Conservation (phyloP, 495 filamentous ascomycete genomes). For the Xylaria palmicola region DNA sequence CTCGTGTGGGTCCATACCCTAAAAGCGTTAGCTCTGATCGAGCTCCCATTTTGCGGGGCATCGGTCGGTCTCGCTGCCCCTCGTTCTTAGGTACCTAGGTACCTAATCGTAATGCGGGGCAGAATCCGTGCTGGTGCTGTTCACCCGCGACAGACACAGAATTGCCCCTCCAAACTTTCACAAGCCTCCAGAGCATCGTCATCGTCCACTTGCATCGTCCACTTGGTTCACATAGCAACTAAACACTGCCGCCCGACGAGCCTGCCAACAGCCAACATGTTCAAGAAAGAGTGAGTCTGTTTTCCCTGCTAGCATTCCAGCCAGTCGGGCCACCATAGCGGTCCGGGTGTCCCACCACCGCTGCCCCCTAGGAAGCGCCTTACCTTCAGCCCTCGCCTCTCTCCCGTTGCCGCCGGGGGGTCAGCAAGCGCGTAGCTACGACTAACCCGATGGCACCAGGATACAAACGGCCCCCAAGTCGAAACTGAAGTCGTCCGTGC, state of each 20-base stretch:
- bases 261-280: constrained; percentile 66
- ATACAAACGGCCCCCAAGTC: constrained; percentile 77
- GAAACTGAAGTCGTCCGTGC: constrained; percentile 96
- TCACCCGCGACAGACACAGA: constrained; percentile 1
- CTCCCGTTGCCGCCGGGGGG: neutral
- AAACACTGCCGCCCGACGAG: neutral
- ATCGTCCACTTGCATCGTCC: too few species aligned
- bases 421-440: neutral
- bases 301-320: neutral
- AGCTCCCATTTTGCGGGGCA: constrained; percentile 3
- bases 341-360: constrained; percentile 21
- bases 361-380: neutral
- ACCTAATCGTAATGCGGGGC: constrained; percentile 22
- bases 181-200: constrained; percentile 23
- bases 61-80: too few species aligned
- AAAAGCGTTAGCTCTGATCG: too few species aligned
- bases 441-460: constrained; percentile 2
- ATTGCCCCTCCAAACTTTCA: constrained; percentile 37
- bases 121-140: neutral
- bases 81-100: constrained; percentile 20
- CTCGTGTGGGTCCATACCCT: too few species aligned
- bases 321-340: neutral
- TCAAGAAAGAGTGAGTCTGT: constrained; percentile 79
- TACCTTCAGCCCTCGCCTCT: constrained; percentile 6
- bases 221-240: neutral